A percentile compares a stretch with the other conserved stretches of the same genome.
These are phyloP conservation scores for Ogataea populi-albae DNA, from an alignment of 805 yeast species.

Conservation along the genomic window DNA sequence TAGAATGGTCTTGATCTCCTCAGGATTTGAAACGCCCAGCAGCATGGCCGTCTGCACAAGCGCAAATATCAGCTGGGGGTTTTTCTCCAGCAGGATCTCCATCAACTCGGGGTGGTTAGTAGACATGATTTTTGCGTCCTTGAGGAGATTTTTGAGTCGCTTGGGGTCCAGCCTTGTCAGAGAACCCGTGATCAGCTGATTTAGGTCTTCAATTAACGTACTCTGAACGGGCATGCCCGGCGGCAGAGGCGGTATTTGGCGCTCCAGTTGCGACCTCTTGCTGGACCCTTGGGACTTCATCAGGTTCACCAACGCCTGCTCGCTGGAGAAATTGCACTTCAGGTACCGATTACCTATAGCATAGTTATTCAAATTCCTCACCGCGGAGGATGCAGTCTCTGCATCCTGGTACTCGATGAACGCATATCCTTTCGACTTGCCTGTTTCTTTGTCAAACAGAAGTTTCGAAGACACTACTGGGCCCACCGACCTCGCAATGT, in stretches of 20 bases:
- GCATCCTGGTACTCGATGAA: slow-evolving; percentile 78
- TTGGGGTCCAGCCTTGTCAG: slow-evolving; percentile 45
- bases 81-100: slow-evolving; percentile 55
- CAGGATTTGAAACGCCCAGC: slow-evolving; percentile 30
- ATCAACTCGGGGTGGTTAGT: slow-evolving; percentile 55
- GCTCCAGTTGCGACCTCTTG: slow-evolving; percentile 21
- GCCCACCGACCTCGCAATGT: slow-evolving; percentile 82
- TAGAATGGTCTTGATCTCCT: slow-evolving; percentile 23
- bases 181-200: slow-evolving; percentile 44
- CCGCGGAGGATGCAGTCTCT: slow-evolving; percentile 89
- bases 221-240: slow-evolving; percentile 44
- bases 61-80: slow-evolving; percentile 83
- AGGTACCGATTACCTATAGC: slow-evolving; percentile 67
- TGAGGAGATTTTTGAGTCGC: slow-evolving; percentile 46
- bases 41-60: slow-evolving; percentile 67
- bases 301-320: slow-evolving; percentile 33
- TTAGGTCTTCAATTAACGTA: slow-evolving; percentile 32
- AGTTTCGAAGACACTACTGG: slow-evolving; percentile 76
- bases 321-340: slow-evolving; percentile 72
- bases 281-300: slow-evolving; percentile 15
- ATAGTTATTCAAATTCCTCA: slow-evolving; percentile 79
- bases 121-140: slow-evolving; percentile 60
- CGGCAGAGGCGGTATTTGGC: slow-evolving; percentile 50
- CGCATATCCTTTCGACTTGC: slow-evolving; percentile 88
- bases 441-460: slow-evolving; percentile 84